phyloP scores from a whole-genome alignment of 2,329 filamentous ascomycete species.

The Hymenoscyphus albidus region DNA sequence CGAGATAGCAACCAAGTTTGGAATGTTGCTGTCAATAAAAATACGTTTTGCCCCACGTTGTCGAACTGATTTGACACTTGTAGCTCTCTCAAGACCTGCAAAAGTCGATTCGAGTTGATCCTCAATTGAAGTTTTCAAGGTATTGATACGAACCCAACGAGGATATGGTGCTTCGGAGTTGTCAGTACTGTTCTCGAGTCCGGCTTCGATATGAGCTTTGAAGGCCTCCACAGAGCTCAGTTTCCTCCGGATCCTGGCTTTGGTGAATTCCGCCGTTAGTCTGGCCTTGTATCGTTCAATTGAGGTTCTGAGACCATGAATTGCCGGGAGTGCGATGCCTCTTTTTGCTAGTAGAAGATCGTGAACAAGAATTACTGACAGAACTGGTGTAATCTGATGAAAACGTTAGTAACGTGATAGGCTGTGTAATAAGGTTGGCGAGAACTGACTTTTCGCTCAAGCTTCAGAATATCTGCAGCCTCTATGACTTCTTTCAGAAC shows the following conservation, averaged over 20 bases:
- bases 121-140: constrained; percentile 65
- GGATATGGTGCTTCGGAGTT: constrained; percentile 53
- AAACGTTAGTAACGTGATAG: constrained; percentile 9
- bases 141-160: constrained; percentile 90
- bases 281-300: constrained; percentile 79
- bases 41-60: constrained; percentile 47
- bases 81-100: constrained; percentile 54
- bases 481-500: constrained; percentile 90
- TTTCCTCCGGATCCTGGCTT: constrained; percentile 68
- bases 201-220: constrained; percentile 51
- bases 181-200: constrained; percentile 42
- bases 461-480: constrained; percentile 66
- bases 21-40: constrained; percentile 75
- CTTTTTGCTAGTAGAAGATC: constrained; percentile 78
- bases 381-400: constrained; percentile 67
- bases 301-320: constrained; percentile 71
- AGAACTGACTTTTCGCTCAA: constrained; percentile 74
- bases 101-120: constrained; percentile 76
- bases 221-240: constrained; percentile 66
- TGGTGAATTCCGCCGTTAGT: constrained; percentile 76
- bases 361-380: constrained; percentile 80
- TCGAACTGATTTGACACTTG: constrained; percentile 54
- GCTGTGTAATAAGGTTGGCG: not conserved
- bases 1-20: constrained; percentile 76
- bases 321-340: constrained; percentile 76